Evolutionary conservation across 805 yeast genomes (phyloP).

Genomic region (Candida corydali): DNA sequence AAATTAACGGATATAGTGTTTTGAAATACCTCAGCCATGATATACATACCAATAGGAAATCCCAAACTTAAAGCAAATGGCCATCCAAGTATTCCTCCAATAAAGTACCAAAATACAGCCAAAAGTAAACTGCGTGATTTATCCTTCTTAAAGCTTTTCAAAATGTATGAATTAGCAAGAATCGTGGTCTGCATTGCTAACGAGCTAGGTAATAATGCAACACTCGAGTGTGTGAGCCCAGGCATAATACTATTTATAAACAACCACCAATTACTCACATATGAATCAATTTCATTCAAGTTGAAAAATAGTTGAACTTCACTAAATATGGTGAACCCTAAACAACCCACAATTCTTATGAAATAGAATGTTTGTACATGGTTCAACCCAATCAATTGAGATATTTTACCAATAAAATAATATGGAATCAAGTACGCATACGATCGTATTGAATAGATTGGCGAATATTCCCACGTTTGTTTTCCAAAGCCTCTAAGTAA

Average conservation of each 20-base stretch:
- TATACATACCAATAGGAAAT: slow-evolving; percentile 51
- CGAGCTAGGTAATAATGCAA: slow-evolving; percentile 80
- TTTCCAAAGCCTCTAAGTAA: slow-evolving; percentile 79
- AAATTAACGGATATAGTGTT: background rate
- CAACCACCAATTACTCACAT: slow-evolving; percentile 57
- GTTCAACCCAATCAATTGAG: slow-evolving; percentile 9
- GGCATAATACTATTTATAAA: slow-evolving; percentile 61
- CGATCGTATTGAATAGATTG: slow-evolving; percentile 81
- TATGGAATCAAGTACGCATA: slow-evolving; percentile 70
- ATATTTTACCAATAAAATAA: slow-evolving; percentile 24
- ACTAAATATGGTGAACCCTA: slow-evolving; percentile 36
- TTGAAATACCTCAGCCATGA: slow-evolving; percentile 10
- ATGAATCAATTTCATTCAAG: slow-evolving; percentile 30
- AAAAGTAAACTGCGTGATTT: background rate
- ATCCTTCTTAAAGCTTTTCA: slow-evolving; percentile 17
- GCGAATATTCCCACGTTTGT: slow-evolving; percentile 96
- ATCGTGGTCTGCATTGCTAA: slow-evolving; percentile 54
- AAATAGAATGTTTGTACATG: slow-evolving; percentile 42
- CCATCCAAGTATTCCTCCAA: slow-evolving; percentile 89
- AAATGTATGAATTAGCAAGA: slow-evolving; percentile 39
- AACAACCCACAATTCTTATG: slow-evolving; percentile 40
- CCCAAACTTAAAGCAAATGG: slow-evolving; percentile 74
- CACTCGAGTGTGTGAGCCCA: slow-evolving; percentile 87
- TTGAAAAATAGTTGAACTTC: slow-evolving; percentile 53
- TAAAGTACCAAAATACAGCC: slow-evolving; percentile 41